Percentiles rank a stretch among this genome's conserved stretches.
phyloP scores from a whole-genome alignment of 2,329 filamentous ascomycete species.

The Chaetoscypha palmicola region DNA sequence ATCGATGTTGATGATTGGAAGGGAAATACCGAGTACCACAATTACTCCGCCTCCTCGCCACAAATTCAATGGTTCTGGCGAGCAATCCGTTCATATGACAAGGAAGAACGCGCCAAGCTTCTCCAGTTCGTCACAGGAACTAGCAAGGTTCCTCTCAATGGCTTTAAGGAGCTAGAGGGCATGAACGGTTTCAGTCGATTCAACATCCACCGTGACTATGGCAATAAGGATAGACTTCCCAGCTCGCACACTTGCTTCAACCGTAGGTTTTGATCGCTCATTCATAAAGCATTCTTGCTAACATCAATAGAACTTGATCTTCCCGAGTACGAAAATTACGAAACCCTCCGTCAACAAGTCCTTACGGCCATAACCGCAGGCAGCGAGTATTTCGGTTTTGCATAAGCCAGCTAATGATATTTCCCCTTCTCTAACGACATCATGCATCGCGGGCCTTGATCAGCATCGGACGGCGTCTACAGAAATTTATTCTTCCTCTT shows the following conservation, averaged over 20 bases:
- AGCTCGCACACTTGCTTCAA: slow-evolving; percentile 99
- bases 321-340: slow-evolving; percentile 96
- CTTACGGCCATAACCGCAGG: slow-evolving; percentile 97
- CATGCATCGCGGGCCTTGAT: slow-evolving; percentile 29
- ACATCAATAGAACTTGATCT: slow-evolving; percentile 76
- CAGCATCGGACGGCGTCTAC: slow-evolving; percentile 29
- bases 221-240: slow-evolving; percentile 89
- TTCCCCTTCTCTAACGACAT: slow-evolving; percentile 21
- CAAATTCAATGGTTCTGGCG: slow-evolving; percentile 99
- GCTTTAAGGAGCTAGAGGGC: slow-evolving; percentile 97
- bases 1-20: slow-evolving; percentile 99
- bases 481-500: slow-evolving; percentile 13
- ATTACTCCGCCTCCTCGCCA: slow-evolving; percentile 87
- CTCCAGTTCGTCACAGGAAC: slow-evolving; percentile 98
- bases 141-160: slow-evolving; percentile 95
- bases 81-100: slow-evolving; percentile 92
- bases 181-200: slow-evolving; percentile 98
- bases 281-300: slow-evolving; percentile 15
- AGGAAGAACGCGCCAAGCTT: slow-evolving; percentile 95
- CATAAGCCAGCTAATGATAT: slow-evolving; percentile 44
- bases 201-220: slow-evolving; percentile 98
- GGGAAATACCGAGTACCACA: slow-evolving; percentile 97
- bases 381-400: slow-evolving; percentile 96
- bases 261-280: slow-evolving; percentile 56
- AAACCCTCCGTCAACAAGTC: slow-evolving; percentile 76